These are phyloP conservation scores for Russula griseocarnosa DNA, from an alignment of 768 basidiomycete species.

Conservation along the genomic window DNA sequence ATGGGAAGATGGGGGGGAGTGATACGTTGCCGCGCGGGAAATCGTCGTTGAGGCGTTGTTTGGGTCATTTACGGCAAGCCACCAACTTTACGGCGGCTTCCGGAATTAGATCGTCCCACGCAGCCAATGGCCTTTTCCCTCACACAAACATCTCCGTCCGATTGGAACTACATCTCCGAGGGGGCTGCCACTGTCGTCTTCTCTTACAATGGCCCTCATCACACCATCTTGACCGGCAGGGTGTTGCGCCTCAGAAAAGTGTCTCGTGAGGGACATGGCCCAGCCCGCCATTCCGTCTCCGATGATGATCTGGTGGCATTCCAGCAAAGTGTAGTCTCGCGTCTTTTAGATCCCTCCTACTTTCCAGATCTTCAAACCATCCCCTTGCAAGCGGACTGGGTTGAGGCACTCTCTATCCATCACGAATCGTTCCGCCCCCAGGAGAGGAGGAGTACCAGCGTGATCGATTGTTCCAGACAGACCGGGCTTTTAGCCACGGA, in stretches of 20 bases:
- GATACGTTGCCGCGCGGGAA: constrained; percentile 23
- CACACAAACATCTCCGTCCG: constrained; percentile 35
- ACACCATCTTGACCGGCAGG: constrained; percentile 52
- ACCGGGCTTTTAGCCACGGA: constrained; percentile 78
- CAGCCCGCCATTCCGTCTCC: constrained; percentile 27
- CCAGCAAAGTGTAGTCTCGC: constrained; percentile 58
- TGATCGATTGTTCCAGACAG: constrained; percentile 50
- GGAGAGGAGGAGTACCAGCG: constrained; percentile 51
- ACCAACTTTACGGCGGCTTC: constrained; percentile 12
- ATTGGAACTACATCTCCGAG: constrained; percentile 88
- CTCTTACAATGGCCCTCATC: constrained; percentile 60
- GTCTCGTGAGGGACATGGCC: constrained; percentile 6
- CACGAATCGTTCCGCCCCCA: constrained; percentile 53
- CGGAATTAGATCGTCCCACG: constrained; percentile 1
- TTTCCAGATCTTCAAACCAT: constrained; percentile 58
- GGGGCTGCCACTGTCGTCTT: constrained; percentile 92
- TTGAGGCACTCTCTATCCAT: constrained; percentile 46
- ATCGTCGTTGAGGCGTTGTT: constrained; percentile 20
- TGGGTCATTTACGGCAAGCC: constrained; percentile 12
- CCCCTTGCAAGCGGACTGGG: constrained; percentile 49
- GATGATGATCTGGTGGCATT: constrained; percentile 48
- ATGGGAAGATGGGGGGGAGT: background rate
- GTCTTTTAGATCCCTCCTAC: constrained; percentile 56
- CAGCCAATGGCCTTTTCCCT: constrained; percentile 3
- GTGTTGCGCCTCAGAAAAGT: constrained; percentile 77